A percentile compares a stretch with the other conserved stretches of the same genome.
Conservation (phyloP, 441 rosid species). For the Pelargonium australe region DNA sequence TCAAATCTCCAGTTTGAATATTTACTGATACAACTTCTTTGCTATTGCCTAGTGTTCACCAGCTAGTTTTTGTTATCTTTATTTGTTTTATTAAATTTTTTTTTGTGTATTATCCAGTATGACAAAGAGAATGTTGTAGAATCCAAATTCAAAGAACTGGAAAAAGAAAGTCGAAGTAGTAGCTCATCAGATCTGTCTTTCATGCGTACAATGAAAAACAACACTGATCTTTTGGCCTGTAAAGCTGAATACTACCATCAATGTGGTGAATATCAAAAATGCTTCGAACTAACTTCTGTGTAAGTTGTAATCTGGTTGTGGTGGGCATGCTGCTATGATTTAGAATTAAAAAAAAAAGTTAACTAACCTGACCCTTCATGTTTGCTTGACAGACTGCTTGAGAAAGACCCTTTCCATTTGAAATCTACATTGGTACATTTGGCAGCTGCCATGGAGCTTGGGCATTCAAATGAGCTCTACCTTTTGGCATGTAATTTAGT, state of each 20-base stretch:
- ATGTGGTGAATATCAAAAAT: conserved; percentile 83
- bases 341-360: conserved; percentile 15
- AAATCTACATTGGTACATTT: conserved; percentile 80
- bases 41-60: neutral
- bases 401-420: conserved; percentile 91
- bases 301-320: conserved; percentile 32
- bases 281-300: conserved; percentile 78
- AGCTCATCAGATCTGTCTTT: conserved; percentile 45
- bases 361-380: conserved; percentile 15
- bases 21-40: conserved; percentile 5
- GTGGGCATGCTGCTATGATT: conserved; percentile 10
- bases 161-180: conserved; percentile 52
- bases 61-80: neutral
- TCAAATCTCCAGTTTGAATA: neutral
- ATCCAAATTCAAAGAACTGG: conserved; percentile 74
- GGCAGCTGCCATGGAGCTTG: conserved; percentile 92
- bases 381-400: conserved; percentile 57
- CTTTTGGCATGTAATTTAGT: conserved; percentile 90
- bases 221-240: conserved; percentile 81
- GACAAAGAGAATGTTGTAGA: conserved; percentile 72
- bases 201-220: conserved; percentile 51
- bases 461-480: conserved; percentile 92
- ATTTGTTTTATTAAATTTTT: conserved; percentile 7
- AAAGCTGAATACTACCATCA: conserved; percentile 95
- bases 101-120: conserved; percentile 35